Conservation (phyloP, 495 filamentous ascomycete genomes). For the Lasiosphaeria miniovina region DNA sequence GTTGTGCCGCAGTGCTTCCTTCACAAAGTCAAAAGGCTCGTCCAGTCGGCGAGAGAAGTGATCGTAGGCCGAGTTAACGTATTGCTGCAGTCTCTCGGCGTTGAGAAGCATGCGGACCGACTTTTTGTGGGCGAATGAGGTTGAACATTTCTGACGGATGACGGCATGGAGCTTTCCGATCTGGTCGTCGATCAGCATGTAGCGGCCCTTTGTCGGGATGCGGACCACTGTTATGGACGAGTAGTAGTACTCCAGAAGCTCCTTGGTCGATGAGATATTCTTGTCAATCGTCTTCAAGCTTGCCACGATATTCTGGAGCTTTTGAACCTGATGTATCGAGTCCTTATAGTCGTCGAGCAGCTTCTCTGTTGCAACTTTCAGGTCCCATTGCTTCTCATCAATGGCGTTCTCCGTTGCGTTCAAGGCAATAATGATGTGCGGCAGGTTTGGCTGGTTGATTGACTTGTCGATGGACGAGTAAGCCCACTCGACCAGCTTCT, state of each 20-base stretch:
- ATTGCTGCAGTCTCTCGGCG: conserved; percentile 49
- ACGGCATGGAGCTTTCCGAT: conserved; percentile 43
- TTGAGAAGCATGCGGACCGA: conserved; percentile 47
- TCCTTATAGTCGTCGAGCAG: conserved; percentile 29
- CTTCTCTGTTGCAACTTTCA: conserved; percentile 42
- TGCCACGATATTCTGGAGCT: conserved; percentile 22
- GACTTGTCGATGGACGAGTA: conserved; percentile 50
- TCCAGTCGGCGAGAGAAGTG: conserved; percentile 54
- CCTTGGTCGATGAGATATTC: conserved; percentile 37
- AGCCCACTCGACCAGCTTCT: conserved; percentile 43
- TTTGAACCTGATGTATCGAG: conserved; percentile 19
- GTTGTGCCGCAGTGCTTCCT: conserved; percentile 43
- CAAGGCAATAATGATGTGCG: conserved; percentile 53
- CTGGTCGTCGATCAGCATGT: conserved; percentile 49
- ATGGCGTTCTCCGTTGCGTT: conserved; percentile 49
- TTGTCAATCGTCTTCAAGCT: conserved; percentile 6
- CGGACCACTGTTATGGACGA: conserved; percentile 49
- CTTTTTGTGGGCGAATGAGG: conserved; percentile 39
- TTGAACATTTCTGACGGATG: conserved; percentile 38
- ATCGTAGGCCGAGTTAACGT: conserved; percentile 52
- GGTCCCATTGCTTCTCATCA: conserved; percentile 47
- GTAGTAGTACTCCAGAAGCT: conserved; percentile 56
- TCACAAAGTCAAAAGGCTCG: conserved; percentile 55
- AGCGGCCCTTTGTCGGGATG: conserved; percentile 49
- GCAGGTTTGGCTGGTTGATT: conserved; percentile 52